Conservation (phyloP, 2,329 filamentous ascomycete genomes). For the Acephala macrosclerotiorum region DNA sequence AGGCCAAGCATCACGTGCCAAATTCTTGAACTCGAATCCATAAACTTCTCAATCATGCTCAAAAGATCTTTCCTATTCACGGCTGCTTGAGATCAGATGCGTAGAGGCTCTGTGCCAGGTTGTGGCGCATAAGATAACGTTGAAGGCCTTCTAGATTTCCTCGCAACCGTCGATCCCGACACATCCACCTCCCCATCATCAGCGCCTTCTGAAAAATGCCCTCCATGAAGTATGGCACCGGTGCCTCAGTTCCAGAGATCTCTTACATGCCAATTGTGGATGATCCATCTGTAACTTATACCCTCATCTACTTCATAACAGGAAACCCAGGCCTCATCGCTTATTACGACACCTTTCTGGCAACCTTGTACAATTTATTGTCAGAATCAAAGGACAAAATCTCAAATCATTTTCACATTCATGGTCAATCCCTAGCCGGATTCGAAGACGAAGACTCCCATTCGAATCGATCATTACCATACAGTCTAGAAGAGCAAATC, state of each 20-base stretch:
- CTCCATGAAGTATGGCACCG: background rate
- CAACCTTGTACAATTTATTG: slow-evolving; percentile 61
- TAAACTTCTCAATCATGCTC: no score
- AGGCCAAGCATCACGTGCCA: no score
- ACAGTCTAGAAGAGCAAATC: slow-evolving; percentile 62
- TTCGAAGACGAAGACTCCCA: slow-evolving; percentile 58
- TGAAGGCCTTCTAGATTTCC: background rate
- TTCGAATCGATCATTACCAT: slow-evolving; percentile 47
- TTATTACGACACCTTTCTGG: slow-evolving; percentile 76
- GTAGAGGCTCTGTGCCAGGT: background rate
- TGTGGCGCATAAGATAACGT: background rate
- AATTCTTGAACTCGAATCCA: no score
- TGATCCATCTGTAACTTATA: slow-evolving; percentile 26
- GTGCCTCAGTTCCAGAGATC: slow-evolving; percentile 23
- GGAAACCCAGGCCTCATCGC: slow-evolving; percentile 80
- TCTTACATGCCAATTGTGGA: slow-evolving; percentile 29
- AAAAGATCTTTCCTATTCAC: background rate
- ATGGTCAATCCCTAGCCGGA: slow-evolving; percentile 64
- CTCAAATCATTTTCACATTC: slow-evolving; percentile 52
- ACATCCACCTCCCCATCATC: background rate
- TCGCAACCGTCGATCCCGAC: no score
- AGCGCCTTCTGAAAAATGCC: background rate
- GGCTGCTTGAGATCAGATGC: background rate
- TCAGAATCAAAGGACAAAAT: slow-evolving; percentile 47
- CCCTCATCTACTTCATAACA: slow-evolving; percentile 74